A percentile compares a stretch with the other conserved stretches of the same genome.
phyloP scores from a whole-genome alignment of 176 grass and related monocot genomes.

The Hordeum vulgare region MorexV3_pseudomolecules_assembly NC_058521.1:397545600-397546099 shows the following conservation, averaged over 20 bases:
- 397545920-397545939: slow-evolving; percentile 3
- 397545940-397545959: neutral
- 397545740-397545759: slow-evolving; percentile 36
- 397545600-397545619: neutral
- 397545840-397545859: neutral
- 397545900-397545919: neutral
- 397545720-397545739: slow-evolving; percentile 40
- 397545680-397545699: slow-evolving; percentile 49
- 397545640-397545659: slow-evolving; percentile 59
- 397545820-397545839: neutral
- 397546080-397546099: slow-evolving; percentile 59
- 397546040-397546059: slow-evolving; percentile 2
- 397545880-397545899: neutral
- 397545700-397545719: slow-evolving; percentile 34
- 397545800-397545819: slow-evolving; percentile 7
- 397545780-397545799: slow-evolving; percentile 15
- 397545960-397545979: slow-evolving; percentile 9
- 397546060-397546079: slow-evolving; percentile 27
- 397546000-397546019: slow-evolving; percentile 6
- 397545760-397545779: slow-evolving; percentile 5
- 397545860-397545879: neutral
- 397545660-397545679: slow-evolving; percentile 57
- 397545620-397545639: slow-evolving; percentile 1
- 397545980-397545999: neutral
- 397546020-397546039: slow-evolving; percentile 3